A percentile compares a stretch with the other conserved stretches of the same genome.
Evolutionary conservation across 2,329 filamentous ascomycete genomes (phyloP).

Genomic region (Paecilomyces fulvus): DNA sequence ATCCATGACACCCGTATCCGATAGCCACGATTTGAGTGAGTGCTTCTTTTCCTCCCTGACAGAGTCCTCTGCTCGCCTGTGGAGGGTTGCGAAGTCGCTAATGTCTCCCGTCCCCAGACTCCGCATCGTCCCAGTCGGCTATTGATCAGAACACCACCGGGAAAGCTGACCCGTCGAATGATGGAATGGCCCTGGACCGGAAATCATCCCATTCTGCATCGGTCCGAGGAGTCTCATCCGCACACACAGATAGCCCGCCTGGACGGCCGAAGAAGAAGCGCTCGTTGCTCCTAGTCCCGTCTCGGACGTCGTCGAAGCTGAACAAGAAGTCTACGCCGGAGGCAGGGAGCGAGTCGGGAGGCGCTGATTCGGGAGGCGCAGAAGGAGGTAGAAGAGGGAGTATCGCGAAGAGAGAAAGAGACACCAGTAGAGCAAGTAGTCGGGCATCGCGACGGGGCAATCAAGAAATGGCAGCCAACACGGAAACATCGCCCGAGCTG

Average conservation of each 20-base stretch:
- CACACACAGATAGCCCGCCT: constrained; percentile 5
- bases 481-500: constrained; percentile 22
- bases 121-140: constrained; percentile 4
- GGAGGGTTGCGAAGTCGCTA: neutral
- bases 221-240: constrained; percentile 2
- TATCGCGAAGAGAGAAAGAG: constrained; percentile 54
- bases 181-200: constrained; percentile 3
- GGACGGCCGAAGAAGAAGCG: constrained; percentile 28
- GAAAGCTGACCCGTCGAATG: constrained; percentile 5
- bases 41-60: constrained; percentile 3
- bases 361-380: constrained; percentile 46
- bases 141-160: constrained; percentile 3
- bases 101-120: constrained; percentile 6
- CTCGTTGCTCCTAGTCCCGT: constrained; percentile 28
- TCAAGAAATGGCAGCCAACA: constrained; percentile 21
- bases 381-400: constrained; percentile 58
- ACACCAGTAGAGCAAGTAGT: constrained; percentile 59
- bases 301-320: constrained; percentile 29
- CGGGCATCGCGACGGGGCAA: constrained; percentile 30
- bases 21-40: constrained; percentile 21
- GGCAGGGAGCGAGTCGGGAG: constrained; percentile 22
- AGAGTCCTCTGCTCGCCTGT: neutral
- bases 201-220: constrained; percentile 3
- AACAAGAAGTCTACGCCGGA: constrained; percentile 27
- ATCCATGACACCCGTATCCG: constrained; percentile 25